Conservation (phyloP, 73 alveolate species). For the Blepharisma japonicum region DNA sequence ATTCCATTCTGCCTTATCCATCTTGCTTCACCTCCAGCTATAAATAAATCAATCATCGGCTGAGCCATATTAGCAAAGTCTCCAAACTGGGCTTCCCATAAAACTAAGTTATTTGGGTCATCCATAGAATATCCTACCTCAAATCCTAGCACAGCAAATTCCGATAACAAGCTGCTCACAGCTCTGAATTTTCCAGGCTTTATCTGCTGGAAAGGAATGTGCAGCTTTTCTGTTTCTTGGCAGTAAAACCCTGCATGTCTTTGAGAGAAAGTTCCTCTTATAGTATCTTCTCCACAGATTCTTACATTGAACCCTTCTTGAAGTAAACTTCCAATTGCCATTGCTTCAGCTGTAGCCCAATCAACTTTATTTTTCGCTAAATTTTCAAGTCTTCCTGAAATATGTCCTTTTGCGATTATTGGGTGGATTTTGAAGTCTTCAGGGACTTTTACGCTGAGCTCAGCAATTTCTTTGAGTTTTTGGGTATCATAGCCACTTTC, state of each 20-base stretch:
- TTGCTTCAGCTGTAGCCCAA: conserved; percentile 93
- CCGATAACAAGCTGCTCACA: conserved; percentile 55
- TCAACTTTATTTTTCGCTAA: conserved; percentile 77
- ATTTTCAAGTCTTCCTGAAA: conserved; percentile 51
- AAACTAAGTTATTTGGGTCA: conserved; percentile 70
- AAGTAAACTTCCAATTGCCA: conserved; percentile 89
- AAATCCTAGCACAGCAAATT: conserved; percentile 84
- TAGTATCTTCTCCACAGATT: conserved; percentile 83
- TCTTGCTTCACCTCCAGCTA: conserved; percentile 85
- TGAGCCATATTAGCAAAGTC: conserved; percentile 96
- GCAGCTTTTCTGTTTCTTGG: conserved; percentile 18
- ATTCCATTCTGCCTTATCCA: conserved; percentile 58
- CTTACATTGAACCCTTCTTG: conserved; percentile 82
- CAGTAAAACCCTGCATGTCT: conserved; percentile 81
- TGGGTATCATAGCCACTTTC: conserved; percentile 23
- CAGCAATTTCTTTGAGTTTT: conserved; percentile 18
- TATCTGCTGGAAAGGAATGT: neutral
- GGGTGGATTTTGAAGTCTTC: conserved; percentile 1
- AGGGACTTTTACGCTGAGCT: neutral
- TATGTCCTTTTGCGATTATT: neutral
- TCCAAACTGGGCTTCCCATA: conserved; percentile 96
- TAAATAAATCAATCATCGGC: conserved; percentile 80
- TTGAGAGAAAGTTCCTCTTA: conserved; percentile 90
- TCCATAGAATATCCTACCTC: conserved; percentile 92
- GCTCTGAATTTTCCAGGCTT: conserved; percentile 49